Evolutionary conservation across 352 stramenopile genomes (phyloP), one percentile per base, ranked within the genome.

Genomic region (Elongisporangium prolatum): DNA sequence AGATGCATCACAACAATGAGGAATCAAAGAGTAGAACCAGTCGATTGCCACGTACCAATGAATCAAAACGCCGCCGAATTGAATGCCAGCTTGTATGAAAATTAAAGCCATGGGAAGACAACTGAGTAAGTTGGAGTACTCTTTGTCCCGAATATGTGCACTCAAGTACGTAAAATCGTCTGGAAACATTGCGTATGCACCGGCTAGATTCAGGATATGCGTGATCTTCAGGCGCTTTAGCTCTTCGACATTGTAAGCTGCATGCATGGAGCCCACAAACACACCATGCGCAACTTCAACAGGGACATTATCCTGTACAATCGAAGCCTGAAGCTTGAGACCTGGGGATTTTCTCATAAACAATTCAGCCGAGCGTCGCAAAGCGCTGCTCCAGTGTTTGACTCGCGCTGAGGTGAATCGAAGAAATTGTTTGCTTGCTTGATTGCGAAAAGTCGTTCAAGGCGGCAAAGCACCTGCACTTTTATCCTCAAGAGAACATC

Each of bases 121-220:
- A 61, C 87, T 94, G 14, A 97, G 74, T 59, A 97, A 60, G 52
- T 96, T 95, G 2, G 90, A 69, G 56, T 94, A 85, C 56, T 96
- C 88, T 57, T 96, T 96, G 68, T 97, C 90, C 21, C 90, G 79
- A 22, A 97, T 79, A 56, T 78, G 83, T n/a, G 97, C 64, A 59
- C 82, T 96, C 44, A 97, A 67, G 71, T 97, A 97, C 18, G 80
- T 93, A 56, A 97, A 97, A 20, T 85, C 68, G 10, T 89, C 72
- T 0, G 90, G 90, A 63, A 95, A 97, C 21, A 88, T 96, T n/a
- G 85, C 79, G 50, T 90, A 86, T 40, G 71, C 80, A 25, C 88
- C 89, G 0, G 89, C 85, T 13, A 94, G 80, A 60, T 97, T 96
- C 28, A 97, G 61, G 7, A 97, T 69, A 54, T 96, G 88, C 16